These are phyloP conservation scores for Lentinus brumalis DNA, from an alignment of 768 basidiomycete species.

Conservation along the genomic window DNA sequence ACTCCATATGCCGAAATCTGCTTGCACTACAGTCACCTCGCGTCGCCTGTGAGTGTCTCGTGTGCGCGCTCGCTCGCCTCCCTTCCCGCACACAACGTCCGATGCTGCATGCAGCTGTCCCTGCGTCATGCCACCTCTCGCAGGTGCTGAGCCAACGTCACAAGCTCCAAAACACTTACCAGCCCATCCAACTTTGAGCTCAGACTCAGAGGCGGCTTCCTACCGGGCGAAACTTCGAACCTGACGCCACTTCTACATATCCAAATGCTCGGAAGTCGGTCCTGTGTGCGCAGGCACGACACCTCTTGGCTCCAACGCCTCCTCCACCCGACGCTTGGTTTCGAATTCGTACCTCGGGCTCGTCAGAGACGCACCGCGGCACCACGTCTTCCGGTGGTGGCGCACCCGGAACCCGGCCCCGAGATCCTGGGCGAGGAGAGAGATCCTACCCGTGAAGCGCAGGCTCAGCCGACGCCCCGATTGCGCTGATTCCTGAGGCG, in stretches of 20 bases:
- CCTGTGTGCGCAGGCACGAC: neutral
- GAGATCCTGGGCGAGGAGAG: slow-evolving; percentile 2
- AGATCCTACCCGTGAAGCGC: slow-evolving; percentile 5
- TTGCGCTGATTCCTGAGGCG: too few relatives aligned
- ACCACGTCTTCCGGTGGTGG: neutral
- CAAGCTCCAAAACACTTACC: neutral
- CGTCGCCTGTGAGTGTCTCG: too few relatives aligned
- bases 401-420: neutral
- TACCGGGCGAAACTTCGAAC: too few relatives aligned
- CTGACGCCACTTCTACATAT: neutral
- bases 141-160: neutral
- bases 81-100: too few relatives aligned
- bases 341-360: neutral
- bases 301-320: too few relatives aligned
- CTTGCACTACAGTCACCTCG: too few relatives aligned
- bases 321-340: too few relatives aligned
- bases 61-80: too few relatives aligned
- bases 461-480: neutral
- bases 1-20: neutral
- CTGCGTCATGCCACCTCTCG: too few relatives aligned
- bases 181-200: neutral
- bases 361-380: too few relatives aligned
- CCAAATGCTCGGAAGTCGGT: neutral
- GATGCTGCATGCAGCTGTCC: too few relatives aligned
- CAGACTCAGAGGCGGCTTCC: neutral